These are phyloP conservation scores for Kalmusia sp. DNA, from an alignment of 2,329 filamentous ascomycete species.

Conservation along the genomic window DNA sequence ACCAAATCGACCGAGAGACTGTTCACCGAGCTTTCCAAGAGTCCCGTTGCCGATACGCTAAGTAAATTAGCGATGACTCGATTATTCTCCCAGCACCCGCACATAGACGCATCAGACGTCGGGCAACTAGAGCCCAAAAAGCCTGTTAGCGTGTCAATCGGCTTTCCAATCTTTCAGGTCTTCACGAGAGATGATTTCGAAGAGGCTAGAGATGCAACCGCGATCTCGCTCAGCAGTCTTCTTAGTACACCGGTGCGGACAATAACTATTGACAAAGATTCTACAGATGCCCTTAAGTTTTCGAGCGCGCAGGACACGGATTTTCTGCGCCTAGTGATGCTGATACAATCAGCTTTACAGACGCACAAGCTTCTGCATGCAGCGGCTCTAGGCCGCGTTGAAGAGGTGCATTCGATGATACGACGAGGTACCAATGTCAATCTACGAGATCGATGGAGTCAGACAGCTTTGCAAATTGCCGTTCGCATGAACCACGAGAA, in stretches of 20 bases:
- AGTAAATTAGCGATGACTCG: constrained; percentile 1
- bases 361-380: constrained; percentile 10
- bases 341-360: constrained; percentile 11
- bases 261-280: constrained; percentile 4
- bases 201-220: too few relatives aligned
- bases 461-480: constrained; percentile 12
- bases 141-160: neutral
- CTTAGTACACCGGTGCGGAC: constrained; percentile 7
- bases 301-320: constrained; percentile 2
- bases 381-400: neutral
- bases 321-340: constrained; percentile 7
- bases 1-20: constrained; percentile 8
- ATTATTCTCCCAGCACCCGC: neutral
- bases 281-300: constrained; percentile 1
- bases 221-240: neutral
- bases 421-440: constrained; percentile 8
- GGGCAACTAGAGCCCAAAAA: neutral
- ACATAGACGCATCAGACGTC: neutral
- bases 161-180: constrained; percentile 11
- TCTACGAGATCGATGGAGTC: constrained; percentile 12
- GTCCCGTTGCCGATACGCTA: neutral
- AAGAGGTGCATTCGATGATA: neutral
- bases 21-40: constrained; percentile 6
- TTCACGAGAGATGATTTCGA: constrained; percentile 6
- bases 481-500: constrained; percentile 6